Evolutionary conservation across 148 eudicot genomes (phyloP), one percentile per base, ranked within the genome.

Genomic region (Rhododendron simsii): DNA sequence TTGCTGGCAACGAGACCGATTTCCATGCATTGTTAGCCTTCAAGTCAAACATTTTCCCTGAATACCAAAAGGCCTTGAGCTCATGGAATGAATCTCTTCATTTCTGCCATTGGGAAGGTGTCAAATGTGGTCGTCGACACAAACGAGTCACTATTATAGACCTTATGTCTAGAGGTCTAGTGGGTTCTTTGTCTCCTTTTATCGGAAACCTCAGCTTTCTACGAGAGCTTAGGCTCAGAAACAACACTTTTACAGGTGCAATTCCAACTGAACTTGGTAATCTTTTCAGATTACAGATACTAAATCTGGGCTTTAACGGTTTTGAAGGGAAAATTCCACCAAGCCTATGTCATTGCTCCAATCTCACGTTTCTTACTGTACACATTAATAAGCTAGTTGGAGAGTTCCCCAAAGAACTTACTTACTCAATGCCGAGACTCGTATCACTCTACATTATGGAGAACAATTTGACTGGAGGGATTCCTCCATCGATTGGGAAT

Each of bases 361-460:
- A 28, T 2, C 81, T 41, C 1, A 23, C 0, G 14, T 21, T 7
- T 33, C 81, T 78, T 3, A 0, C 0, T 44, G 0, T 44, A 23
- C 0, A 0, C 1, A 0, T 1, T n/a, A 78, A 78, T 3, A 44
- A 23, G 37, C 81, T 78, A 13, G 81, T 44, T 2, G 53, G 53
- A 10, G 4, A 3, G 16, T 15, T 78, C 12, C 81, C 81, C 0
- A 23, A 44, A 28, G 53, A 78, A 47, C 81, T 78, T 4, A 0
- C 0, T 63, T 23, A n/a, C 44, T 78, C 26, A 9, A 0, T 78
- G 13, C 14, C 53, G 2, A 45, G 44, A 47, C 81, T 78, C 12
- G 1, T 1, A 4, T 0, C 0, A 7, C 48, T 76, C 15, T 1
- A 0, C 7, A 2, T 76, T 7, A 0, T 0, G 0, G 0, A 2